Percentiles rank a stretch among this genome's conserved stretches.
Evolutionary conservation across 371 early-diverging fungal genomes (phyloP).

Genomic region (Mucor ambiguus): DNA sequence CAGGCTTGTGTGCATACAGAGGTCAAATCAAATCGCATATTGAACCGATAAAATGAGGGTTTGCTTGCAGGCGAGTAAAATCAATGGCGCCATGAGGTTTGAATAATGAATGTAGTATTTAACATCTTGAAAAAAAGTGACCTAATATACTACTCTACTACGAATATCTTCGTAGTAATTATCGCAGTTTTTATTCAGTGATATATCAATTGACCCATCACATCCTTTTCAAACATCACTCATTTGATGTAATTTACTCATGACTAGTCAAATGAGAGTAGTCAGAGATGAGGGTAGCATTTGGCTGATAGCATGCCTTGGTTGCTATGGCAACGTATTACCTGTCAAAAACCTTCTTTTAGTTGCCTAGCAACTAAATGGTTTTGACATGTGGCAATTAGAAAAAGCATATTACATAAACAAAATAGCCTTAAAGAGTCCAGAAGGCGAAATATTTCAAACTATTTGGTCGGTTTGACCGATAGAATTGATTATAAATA

Average conservation of each 20-base stretch:
- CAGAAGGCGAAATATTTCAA: not conserved
- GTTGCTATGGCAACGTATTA: not conserved
- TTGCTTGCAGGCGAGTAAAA: not conserved
- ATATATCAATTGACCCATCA: not conserved
- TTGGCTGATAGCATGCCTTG: not conserved
- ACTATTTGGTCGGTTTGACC: not conserved
- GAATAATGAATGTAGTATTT: not conserved
- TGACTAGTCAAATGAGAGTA: not conserved
- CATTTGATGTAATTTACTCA: not conserved
- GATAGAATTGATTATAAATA: not conserved
- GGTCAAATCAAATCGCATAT: not conserved
- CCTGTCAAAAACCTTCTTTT: not conserved
- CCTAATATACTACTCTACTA: not conserved
- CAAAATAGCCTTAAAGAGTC: not conserved
- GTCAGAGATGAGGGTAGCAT: not conserved
- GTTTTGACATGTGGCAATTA: not conserved
- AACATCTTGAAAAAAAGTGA: not conserved
- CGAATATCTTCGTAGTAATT: not conserved
- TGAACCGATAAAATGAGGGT: not conserved
- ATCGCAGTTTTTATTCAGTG: not conserved
- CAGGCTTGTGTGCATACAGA: not conserved
- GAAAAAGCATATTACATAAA: not conserved
- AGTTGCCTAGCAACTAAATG: not conserved
- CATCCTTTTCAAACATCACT: not conserved
- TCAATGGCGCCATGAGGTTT: not conserved